Evolutionary conservation across 371 early-diverging fungal species (phyloP).

Genomic region (Haplosporangium sp.): DNA sequence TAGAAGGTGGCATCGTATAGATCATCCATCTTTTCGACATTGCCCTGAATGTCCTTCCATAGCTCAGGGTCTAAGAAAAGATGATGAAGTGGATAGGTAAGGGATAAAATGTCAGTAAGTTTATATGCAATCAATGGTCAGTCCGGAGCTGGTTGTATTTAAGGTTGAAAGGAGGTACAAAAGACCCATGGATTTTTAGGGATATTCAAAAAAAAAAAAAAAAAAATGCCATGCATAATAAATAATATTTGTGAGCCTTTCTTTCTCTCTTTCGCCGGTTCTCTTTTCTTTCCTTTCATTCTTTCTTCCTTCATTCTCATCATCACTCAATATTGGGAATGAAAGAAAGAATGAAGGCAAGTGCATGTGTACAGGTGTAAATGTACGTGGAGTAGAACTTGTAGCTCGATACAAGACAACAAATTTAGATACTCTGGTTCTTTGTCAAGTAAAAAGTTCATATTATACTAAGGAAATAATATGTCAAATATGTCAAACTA

Average conservation of each 20-base stretch:
- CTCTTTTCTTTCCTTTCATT: background rate
- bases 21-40: constrained; percentile 77
- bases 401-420: too few relatives aligned
- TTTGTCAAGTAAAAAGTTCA: too few relatives aligned
- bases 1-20: constrained; percentile 80
- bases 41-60: constrained; percentile 76
- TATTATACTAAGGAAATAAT: too few relatives aligned
- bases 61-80: constrained; percentile 38
- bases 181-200: too few relatives aligned
- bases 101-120: background rate
- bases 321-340: background rate
- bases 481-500: too few relatives aligned
- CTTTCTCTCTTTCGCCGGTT: background rate
- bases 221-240: too few relatives aligned
- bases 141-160: background rate
- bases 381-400: too few relatives aligned
- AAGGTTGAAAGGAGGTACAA: background rate
- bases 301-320: background rate
- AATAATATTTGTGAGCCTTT: too few relatives aligned
- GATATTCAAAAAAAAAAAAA: too few relatives aligned
- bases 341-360: too few relatives aligned
- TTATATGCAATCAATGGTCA: background rate
- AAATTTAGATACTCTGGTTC: too few relatives aligned
- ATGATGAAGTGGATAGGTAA: background rate
- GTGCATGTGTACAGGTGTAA: too few relatives aligned